Conservation (phyloP, 1,139 yeast genomes). For the Magnusiomyces paraingens region DNA sequence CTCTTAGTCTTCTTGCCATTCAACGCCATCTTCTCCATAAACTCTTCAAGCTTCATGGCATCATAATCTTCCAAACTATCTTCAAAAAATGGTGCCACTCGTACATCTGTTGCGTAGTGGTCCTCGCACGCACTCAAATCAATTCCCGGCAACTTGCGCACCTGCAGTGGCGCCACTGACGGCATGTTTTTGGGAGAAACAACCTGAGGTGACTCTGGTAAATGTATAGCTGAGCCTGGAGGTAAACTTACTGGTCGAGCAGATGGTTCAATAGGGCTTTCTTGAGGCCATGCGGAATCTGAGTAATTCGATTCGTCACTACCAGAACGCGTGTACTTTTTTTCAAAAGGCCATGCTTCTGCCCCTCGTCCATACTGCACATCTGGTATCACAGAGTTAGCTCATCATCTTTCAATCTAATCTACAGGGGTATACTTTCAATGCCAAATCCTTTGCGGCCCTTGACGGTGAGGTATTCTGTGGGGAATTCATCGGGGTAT, state of each 20-base stretch:
- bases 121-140: constrained; percentile 10
- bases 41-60: constrained; percentile 14
- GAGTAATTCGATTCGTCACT: not conserved
- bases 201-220: not conserved
- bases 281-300: not conserved
- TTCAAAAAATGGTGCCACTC: constrained; percentile 14
- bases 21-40: constrained; percentile 9
- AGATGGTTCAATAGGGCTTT: not conserved
- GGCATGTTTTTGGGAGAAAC: not conserved
- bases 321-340: not conserved
- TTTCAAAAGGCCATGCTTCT: not conserved
- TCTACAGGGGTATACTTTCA: too few relatives aligned
- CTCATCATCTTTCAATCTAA: not conserved
- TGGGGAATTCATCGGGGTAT: too few relatives aligned
- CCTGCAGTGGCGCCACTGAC: constrained; percentile 5
- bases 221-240: not conserved
- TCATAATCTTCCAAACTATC: constrained; percentile 15
- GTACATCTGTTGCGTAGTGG: constrained; percentile 9
- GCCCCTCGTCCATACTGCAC: not conserved
- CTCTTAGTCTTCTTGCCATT: not conserved
- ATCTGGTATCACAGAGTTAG: not conserved
- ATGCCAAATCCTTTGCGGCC: too few relatives aligned
- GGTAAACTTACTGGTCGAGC: not conserved
- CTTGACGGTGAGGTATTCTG: too few relatives aligned
- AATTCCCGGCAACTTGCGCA: constrained; percentile 10